Base-by-base conservation (phyloP, 192 early-diverging fungal genomes). In the Kickxella alabastrina region DNA sequence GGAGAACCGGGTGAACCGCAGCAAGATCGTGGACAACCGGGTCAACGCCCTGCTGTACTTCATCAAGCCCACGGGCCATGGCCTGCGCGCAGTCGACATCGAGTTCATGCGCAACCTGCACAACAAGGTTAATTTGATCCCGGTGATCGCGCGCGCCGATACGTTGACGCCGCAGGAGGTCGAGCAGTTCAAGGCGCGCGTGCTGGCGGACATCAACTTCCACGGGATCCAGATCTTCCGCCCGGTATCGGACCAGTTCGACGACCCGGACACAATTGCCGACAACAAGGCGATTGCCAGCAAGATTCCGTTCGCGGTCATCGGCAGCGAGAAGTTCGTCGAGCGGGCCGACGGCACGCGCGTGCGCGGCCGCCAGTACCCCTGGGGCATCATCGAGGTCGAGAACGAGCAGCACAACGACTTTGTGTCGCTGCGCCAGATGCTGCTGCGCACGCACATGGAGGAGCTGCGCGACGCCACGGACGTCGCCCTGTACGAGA, bases 401-500 rank as follows among this genome's bases (percentile, higher is more conserved):
- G 93, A 97, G 62, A 90, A 97, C 67, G 87, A 91, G 77, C 78
- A 83, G 1, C 95, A 97, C 68, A 92, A 90, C 78, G 95, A 97
- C 52, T 98, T 98, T 81, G 82, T 91, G 41, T 85, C 89, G 37
- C 80, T 98, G 40, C 83, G 95, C 34, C 87, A 97, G 77, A 87
- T 92, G 86, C 62, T 90, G 17, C 76, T 88, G 47, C 80, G 87
- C 56, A 95, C 92, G 22, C 95, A 98, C 68, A 81, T 95, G 79
- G 92, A 98, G 59, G 93, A 95, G 64, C 82, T 98, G 50, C 91
- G 89, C 56, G 92, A 95, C 71, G 84, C 85, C 49, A 98, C 95
- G 13, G 84, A 86, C 37, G 76, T 83, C 18, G 72, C 92, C 2
- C 81, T 93, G 50, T 98, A 98, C 77, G 93, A 98, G 69, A 79